Percentiles rank a stretch among this genome's conserved stretches.
These are phyloP conservation scores for Apium graveolens DNA, from an alignment of 129 eudicot species.

Conservation along the genomic window DNA sequence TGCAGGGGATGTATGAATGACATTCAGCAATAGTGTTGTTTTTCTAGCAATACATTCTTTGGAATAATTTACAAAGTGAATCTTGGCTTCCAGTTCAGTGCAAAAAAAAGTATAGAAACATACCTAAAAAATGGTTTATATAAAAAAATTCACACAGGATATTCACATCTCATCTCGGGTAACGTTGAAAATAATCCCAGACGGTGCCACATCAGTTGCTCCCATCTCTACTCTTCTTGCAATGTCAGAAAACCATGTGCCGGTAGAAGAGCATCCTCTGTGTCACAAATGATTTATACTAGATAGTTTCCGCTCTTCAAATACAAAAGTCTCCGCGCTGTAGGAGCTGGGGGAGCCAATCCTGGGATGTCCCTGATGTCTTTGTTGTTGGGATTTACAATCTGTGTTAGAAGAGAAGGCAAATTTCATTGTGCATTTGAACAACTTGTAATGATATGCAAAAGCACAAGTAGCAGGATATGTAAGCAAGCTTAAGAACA, in stretches of 20 bases:
- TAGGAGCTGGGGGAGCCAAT: slow-evolving; percentile 90
- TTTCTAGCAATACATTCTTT: background rate
- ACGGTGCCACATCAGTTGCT: background rate
- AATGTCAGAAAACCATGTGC: background rate
- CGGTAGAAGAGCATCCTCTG: background rate
- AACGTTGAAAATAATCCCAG: slow-evolving; percentile 14
- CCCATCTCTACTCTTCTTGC: slow-evolving; percentile 10
- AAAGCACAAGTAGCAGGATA: background rate
- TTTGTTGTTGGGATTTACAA: slow-evolving; percentile 81
- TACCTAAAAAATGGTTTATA: slow-evolving; percentile 32
- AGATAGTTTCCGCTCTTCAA: slow-evolving; percentile 27
- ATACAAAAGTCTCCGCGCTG: slow-evolving; percentile 68
- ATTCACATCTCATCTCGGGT: slow-evolving; percentile 48
- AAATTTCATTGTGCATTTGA: background rate
- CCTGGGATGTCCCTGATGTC: slow-evolving; percentile 81
- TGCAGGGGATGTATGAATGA: background rate
- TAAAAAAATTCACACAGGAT: slow-evolving; percentile 15
- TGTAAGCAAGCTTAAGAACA: background rate
- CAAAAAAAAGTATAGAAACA: slow-evolving; percentile 10
- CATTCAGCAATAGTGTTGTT: background rate
- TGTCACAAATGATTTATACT: slow-evolving; percentile 14
- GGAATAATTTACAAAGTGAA: background rate
- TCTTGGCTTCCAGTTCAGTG: slow-evolving; percentile 8
- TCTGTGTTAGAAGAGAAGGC: slow-evolving; percentile 22
- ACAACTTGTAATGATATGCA: background rate